Base-by-base conservation (phyloP, 2,329 filamentous ascomycete genomes). In the Xylariomycetidae sp. region DNA sequence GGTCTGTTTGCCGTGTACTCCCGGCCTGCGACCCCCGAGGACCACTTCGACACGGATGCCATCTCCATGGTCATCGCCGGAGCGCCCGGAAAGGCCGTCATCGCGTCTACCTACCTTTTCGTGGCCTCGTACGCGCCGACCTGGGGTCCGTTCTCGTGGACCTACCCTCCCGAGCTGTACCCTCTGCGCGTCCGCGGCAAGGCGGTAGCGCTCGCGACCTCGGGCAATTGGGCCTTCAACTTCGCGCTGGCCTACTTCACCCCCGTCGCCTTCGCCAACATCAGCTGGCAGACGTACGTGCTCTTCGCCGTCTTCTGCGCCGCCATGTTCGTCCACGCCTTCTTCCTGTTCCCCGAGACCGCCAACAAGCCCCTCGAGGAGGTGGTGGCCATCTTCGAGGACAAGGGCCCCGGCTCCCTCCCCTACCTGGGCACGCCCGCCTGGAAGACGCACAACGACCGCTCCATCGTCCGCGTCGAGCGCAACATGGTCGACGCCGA, bases 31-130 rank as follows among this genome's bases (percentile, higher is more conserved):
- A 36, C 37, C 6, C 44, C 49, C 1, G 49, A 25, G 19, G 38
- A 52, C 30, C 53, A 56, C 43, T 65, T 61, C 50, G 57, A 54
- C 20, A 61, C 59, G 3, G 48, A 52, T 4, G 58, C 64, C 4
- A 65, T 69, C 44, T 68, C 64, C 0, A 69, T 69, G 57, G 50
- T 53, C 5, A 67, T 77, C 32, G 54, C 54, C 1, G 72, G 74
- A 15, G 32, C 53, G 0, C 53, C 72, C 1, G 69, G 70, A 4
- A 76, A 72, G 47, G 71, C 70, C 1, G 68, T 82, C 42, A 75
- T 84, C 35, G 76, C 78, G 2, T 78, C 70, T 44, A 82, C 77
- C 0, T 85, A 82, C 41, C 71, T 75, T 22, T 76, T 80, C 34
- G 74, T 80, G 13, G 74, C 74, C 0, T 63, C 58, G 15, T 70